These are phyloP conservation scores for Oryza australiensis DNA, from an alignment of 176 grass and related monocot species.

Conservation along the genomic window DNA sequence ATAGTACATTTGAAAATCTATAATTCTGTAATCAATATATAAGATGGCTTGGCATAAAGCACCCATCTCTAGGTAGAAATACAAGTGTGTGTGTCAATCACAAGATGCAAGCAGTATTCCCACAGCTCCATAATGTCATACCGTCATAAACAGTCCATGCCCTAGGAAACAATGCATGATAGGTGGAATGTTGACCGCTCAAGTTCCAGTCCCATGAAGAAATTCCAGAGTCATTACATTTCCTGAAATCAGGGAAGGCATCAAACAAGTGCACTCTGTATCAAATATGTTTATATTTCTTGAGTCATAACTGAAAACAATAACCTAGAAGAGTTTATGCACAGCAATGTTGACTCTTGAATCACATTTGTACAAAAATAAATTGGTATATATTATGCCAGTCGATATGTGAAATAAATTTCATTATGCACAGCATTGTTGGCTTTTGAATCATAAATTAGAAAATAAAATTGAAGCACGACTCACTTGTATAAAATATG, in stretches of 20 bases:
- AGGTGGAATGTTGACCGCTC: conserved; percentile 92
- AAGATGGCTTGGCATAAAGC: not conserved
- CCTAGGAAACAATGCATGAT: conserved; percentile 95
- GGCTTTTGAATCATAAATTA: not conserved
- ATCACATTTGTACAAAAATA: not conserved
- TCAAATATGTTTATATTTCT: not conserved
- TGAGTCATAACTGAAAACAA: conserved; percentile 3
- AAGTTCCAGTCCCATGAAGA: conserved; percentile 99
- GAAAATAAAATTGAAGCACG: not conserved
- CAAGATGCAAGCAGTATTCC: conserved; percentile 8
- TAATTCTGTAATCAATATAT: not conserved
- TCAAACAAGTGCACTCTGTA: conserved; percentile 8
- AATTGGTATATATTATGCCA: not conserved
- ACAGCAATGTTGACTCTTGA: not conserved
- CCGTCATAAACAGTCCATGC: conserved; percentile 99
- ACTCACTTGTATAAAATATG: not conserved
- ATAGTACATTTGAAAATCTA: not conserved
- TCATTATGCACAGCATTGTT: no score
- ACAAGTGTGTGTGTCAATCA: not conserved
- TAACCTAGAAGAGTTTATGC: conserved; percentile 5
- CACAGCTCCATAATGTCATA: conserved; percentile 39
- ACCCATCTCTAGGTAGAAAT: not conserved
- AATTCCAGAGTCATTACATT: conserved; percentile 73
- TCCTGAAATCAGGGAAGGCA: conserved; percentile 54
- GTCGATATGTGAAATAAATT: not conserved